Conservation (phyloP, 169 alveolate species). For the Theileria equi region DNA sequence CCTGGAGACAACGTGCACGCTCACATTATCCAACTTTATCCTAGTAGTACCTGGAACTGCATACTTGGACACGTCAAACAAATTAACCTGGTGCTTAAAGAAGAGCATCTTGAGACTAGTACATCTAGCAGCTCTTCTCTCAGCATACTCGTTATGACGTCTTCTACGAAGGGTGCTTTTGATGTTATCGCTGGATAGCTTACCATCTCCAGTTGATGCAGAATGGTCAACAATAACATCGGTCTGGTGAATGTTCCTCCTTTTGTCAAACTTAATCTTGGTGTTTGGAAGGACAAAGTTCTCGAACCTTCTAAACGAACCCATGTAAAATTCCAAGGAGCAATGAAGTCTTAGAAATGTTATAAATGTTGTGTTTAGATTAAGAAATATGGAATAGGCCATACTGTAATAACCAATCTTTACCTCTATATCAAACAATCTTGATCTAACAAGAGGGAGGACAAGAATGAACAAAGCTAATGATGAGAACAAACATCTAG, state of each 20-base stretch:
- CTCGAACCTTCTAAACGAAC: conserved; percentile 8
- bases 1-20: conserved; percentile 3
- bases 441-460: conserved; percentile 6
- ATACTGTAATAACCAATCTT: background rate
- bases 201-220: no score
- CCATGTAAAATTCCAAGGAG: conserved; percentile 8
- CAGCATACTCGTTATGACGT: no score
- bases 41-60: background rate
- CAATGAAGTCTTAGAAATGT: no score
- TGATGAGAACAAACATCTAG: conserved; percentile 2
- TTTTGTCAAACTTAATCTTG: conserved; percentile 3
- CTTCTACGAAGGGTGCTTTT: no score
- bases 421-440: background rate
- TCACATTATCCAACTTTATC: background rate
- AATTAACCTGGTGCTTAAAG: background rate
- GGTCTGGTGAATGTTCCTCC: background rate
- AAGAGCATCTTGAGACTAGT: background rate
- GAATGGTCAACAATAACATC: conserved; percentile 10
- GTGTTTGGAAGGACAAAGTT: conserved; percentile 2
- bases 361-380: background rate
- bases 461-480: conserved; percentile 1
- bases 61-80: conserved; percentile 8
- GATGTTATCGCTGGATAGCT: no score
- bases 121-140: no score
- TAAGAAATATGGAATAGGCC: conserved; percentile 1